These are phyloP conservation scores for Periconia digitata DNA, from an alignment of 2,329 filamentous ascomycete species.

Conservation along the genomic window DNA sequence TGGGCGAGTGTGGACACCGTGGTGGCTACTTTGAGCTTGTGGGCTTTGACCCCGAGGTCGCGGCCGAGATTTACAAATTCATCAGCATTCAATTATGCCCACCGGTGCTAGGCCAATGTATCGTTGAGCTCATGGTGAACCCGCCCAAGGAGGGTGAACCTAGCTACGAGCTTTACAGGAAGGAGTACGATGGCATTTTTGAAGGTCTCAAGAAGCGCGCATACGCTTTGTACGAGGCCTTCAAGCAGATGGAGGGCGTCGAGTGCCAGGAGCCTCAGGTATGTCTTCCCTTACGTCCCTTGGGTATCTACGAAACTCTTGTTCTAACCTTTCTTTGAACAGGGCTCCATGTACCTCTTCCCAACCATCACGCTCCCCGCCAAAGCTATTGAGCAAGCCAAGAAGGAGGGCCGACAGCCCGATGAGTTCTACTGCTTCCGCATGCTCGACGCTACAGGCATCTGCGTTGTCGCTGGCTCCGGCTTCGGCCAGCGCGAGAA, in stretches of 20 bases:
- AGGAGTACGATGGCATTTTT: constrained; percentile 84
- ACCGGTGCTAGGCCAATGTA: constrained; percentile 91
- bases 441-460: constrained; percentile 88
- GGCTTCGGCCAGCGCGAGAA: constrained; percentile 94
- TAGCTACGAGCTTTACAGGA: constrained; percentile 78
- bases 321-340: constrained; percentile 7
- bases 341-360: constrained; percentile 99
- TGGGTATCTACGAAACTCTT: background rate
- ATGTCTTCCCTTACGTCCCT: constrained; percentile 6
- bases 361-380: constrained; percentile 80
- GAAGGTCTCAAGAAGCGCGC: constrained; percentile 77
- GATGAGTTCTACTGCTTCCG: constrained; percentile 95
- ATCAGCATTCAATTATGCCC: constrained; percentile 96
- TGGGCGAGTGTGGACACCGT: constrained; percentile 96
- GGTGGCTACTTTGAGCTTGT: constrained; percentile 97
- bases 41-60: constrained; percentile 82
- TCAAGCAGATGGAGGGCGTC: constrained; percentile 93
- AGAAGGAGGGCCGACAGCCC: constrained; percentile 68
- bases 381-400: constrained; percentile 76
- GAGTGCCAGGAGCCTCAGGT: constrained; percentile 80
- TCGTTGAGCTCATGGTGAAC: constrained; percentile 98
- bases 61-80: constrained; percentile 97
- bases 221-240: constrained; percentile 83
- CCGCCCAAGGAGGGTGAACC: constrained; percentile 82
- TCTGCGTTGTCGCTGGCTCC: constrained; percentile 89